Percentiles rank a stretch among this genome's conserved stretches.
Conservation (phyloP, 164 flowering plant genomes). For the Aristolochia californica region DNA sequence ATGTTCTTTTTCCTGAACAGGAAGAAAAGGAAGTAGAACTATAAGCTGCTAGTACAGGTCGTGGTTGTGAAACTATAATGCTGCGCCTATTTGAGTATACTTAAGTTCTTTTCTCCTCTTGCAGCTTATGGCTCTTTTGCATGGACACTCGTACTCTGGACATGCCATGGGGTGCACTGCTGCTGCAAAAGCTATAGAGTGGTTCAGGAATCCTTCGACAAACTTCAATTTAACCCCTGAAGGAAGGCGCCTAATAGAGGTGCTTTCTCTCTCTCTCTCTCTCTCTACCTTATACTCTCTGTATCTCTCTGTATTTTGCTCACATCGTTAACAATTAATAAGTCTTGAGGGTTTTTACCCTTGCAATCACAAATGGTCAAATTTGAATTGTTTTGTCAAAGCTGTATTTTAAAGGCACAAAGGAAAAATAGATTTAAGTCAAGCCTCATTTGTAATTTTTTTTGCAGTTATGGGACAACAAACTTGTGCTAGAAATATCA, state of each 20-base stretch:
- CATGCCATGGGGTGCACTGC: conserved; percentile 98
- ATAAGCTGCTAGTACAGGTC: too few species aligned
- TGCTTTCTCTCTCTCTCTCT: conserved; percentile 13
- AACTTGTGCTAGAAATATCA: conserved; percentile 59
- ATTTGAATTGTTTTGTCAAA: too few species aligned
- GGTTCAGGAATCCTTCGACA: conserved; percentile 73
- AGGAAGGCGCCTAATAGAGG: conserved; percentile 57
- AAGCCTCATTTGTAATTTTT: neutral
- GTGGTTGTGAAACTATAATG: too few species aligned
- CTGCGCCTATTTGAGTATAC: too few species aligned
- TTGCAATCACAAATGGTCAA: too few species aligned
- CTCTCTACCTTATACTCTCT: neutral
- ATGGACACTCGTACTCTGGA: conserved; percentile 95
- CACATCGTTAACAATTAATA: too few species aligned
- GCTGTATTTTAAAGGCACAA: neutral
- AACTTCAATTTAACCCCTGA: conserved; percentile 46
- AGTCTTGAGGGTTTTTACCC: too few species aligned
- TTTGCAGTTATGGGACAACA: conserved; percentile 84
- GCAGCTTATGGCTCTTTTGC: conserved; percentile 87
- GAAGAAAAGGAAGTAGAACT: too few species aligned
- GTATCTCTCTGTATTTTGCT: too few species aligned
- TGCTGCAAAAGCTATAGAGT: conserved; percentile 65
- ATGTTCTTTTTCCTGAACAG: neutral
- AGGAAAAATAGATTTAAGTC: neutral
- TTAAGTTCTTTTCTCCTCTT: neutral